phyloP scores from a whole-genome alignment of 2,329 filamentous ascomycete species.

The Cladophialophora exuberans region DNA sequence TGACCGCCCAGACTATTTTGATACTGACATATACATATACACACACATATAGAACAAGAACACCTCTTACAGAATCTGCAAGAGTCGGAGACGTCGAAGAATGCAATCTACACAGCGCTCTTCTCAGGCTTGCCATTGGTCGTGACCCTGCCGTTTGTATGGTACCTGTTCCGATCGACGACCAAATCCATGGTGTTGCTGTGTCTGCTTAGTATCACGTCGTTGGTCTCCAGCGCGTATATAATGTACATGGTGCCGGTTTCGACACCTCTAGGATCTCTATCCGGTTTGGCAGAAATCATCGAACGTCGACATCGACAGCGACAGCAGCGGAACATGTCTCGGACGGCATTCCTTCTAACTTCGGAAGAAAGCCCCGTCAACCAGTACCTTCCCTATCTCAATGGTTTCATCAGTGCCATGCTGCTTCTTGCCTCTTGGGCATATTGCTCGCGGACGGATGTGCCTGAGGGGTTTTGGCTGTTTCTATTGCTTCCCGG shows the following conservation, averaged over 20 bases:
- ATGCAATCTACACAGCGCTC: constrained; percentile 29
- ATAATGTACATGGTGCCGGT: constrained; percentile 29
- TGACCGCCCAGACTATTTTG: neutral
- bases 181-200: constrained; percentile 20
- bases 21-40: neutral
- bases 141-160: constrained; percentile 28
- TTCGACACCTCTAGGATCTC: constrained; percentile 3
- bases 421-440: constrained; percentile 23
- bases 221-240: constrained; percentile 29
- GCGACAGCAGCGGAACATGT: constrained; percentile 1
- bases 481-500: constrained; percentile 32
- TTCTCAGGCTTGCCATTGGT: constrained; percentile 31
- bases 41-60: constrained; percentile 31
- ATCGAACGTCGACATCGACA: constrained; percentile 1
- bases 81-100: constrained; percentile 22
- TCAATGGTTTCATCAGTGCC: constrained; percentile 27
- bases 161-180: constrained; percentile 21
- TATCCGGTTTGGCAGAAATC: neutral
- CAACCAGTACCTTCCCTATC: constrained; percentile 22
- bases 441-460: constrained; percentile 17
- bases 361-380: constrained; percentile 22
- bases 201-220: constrained; percentile 31
- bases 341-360: constrained; percentile 3
- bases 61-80: constrained; percentile 28
- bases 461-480: constrained; percentile 30